Evolutionary conservation across 768 basidiomycete species (phyloP), one percentile per base, ranked within the genome.

Genomic region (Rhizopogon sp.): DNA sequence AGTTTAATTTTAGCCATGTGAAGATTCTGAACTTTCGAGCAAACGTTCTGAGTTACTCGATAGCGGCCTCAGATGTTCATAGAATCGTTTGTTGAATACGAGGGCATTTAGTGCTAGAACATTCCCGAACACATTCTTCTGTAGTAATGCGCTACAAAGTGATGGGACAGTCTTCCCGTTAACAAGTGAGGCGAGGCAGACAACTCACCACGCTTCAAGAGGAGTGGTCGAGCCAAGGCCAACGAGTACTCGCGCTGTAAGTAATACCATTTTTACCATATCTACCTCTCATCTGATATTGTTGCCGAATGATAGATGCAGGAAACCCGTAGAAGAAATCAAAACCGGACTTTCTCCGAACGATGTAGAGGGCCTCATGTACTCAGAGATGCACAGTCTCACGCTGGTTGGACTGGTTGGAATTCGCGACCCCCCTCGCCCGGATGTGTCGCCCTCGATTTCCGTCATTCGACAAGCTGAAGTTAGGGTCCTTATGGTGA

Each of bases 381-480:
- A 54, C 56, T 62, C 35, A 65, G 74, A 41, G 67, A 68, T 56
- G 52, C 43, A 64, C 28, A 69, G 65, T 33, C 64, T 79, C 56
- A 72, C 65, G 6, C 70, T 80, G 55, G 64, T 77, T 9, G 80
- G 78, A 22, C 69, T 81, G 1, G 68, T 74, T n/a, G 79, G 78
- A 31, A 74, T 81, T 55, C 69, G 70, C 58, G 80, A 81, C 53
- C 79, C 79, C 9, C 79, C 79, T 33, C 72, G 79, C n/a, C 72
- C 71, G 13, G 74, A 79, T 51, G 72, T 73, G 17, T 66, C 71
- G 13, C 70, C 65, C 1, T 75, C 80, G 22, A 75, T 81, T 5
- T 57, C 67, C 16, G 68, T 73, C 49, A 76, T 74, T 64, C 64
- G 73, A 35, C 60, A 70, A 51, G 80, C 80, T n/a, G 80, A 79